Base-by-base conservation (phyloP, 2,329 filamentous ascomycete genomes). In the Volutella citrinella region DNA sequence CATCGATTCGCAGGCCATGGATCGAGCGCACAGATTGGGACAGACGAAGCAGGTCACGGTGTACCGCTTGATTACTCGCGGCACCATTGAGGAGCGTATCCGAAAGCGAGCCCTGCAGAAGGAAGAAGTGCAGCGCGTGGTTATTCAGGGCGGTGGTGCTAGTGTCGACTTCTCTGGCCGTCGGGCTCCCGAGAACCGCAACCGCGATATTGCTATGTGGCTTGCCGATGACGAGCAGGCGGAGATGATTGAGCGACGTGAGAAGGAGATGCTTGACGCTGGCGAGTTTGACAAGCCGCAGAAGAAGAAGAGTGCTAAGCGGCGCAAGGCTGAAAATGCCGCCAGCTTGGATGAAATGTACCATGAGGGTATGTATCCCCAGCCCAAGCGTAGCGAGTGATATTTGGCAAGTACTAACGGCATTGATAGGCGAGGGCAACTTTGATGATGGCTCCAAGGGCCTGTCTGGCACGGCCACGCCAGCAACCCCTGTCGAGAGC, bases 121-220 rank as follows among this genome's bases (percentile, higher is more conserved):
- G 69, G 93, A 98, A 68, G 93, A 98, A 61, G 93, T 98, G 46
- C 91, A 96, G 63, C 88, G 93, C 34, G 91, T 97, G 17, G 91
- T 96, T 59, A 97, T 97, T 55, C 86, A 87, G 30, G 93, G 91
- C 50, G 89, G 90, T 38, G 89, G 88, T 46, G 84, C 85, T 36
- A 86, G 86, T 43, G 91, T 97, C 43, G 93, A 97, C 70, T 97
- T 98, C 73, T 97, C 95, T 61, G 93, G 91, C 32, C 83, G 93
- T 33, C 79, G 83, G 45, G 82, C 82, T 42, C 76, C 84, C 6
- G 91, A 96, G 69, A 96, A 94, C 65, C 81, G 90, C 44, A 96
- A 94, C 59, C 94, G 95, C 65, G 93, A 98, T 56, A 97, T 97
- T 64, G 93, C 93, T 27, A 85, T 97, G 84, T 97, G 93, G 93